Base-by-base conservation (phyloP, 768 basidiomycete genomes). In the Leccinum rimulosum region DNA sequence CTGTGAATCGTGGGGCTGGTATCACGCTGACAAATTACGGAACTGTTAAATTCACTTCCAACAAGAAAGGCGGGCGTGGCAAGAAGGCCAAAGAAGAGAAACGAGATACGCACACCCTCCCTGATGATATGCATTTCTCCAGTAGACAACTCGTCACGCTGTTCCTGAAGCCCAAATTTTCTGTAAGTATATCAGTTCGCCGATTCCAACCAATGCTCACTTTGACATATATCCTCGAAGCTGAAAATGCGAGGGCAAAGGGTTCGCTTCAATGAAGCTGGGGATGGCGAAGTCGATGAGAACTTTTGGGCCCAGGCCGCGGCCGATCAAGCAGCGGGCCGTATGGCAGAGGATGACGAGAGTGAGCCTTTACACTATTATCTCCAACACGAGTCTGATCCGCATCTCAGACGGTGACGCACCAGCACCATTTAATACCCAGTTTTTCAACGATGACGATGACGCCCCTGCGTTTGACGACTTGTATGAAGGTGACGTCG, bases 111-210 rank as follows among this genome's bases (percentile, higher is more conserved):
- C 88, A 92, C 64, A 82, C 85, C 8, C 77, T 98, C 48, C 97
- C 97, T 1, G 95, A 98, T 66, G 97, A 99, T 70, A 95, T 96
- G 89, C 95, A 98, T 73, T 99, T 99, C 73, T 90, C 90, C 30
- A 93, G 88, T 68, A 80, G 87, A 63, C 91, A 97, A 66, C 81
- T 99, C 12, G 84, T 99, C 19, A 88, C 94, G 7, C 74, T 99
- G 52, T 99, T 98, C 80, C 73, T 97, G 69, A 99, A 99, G 74
- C 96, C 96, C 36, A 94, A 94, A 71, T 98, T 95, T 70, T 87
- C 87, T 56, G 94, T 98, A 70, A 51, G 90, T 76, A 15, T 40
- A 47, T 15, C 12, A 28, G 14, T 11, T n/a, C 22, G 7, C 47
- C 61, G n/a, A 52, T 61, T 19, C 14, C 54, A 4, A 28, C 47